Conservation (phyloP, 2,329 filamentous ascomycete genomes). For the Botrytis deweyae region DNA sequence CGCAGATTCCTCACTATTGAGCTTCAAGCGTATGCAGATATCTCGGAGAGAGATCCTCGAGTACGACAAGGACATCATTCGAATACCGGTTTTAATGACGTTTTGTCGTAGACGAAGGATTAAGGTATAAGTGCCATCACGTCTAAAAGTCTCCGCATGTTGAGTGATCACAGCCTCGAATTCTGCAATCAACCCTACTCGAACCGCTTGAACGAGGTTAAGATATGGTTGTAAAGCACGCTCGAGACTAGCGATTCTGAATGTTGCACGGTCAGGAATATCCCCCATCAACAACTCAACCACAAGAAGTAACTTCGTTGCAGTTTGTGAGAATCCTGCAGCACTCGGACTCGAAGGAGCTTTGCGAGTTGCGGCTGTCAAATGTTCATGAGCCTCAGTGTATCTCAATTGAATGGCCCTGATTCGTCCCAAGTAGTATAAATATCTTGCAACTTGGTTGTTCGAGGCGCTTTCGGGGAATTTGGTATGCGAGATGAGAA, state of each 20-base stretch:
- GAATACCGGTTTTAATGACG: slow-evolving; percentile 98
- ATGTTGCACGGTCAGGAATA: slow-evolving; percentile 91
- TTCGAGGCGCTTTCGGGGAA: slow-evolving; percentile 94
- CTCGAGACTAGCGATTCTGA: slow-evolving; percentile 86
- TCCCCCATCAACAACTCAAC: slow-evolving; percentile 98
- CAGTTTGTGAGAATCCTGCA: slow-evolving; percentile 91
- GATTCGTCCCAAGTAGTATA: slow-evolving; percentile 96
- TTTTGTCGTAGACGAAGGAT: slow-evolving; percentile 95
- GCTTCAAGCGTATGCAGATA: slow-evolving; percentile 90
- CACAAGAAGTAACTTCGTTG: slow-evolving; percentile 92
- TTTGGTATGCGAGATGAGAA: slow-evolving; percentile 91
- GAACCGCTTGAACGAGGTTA: slow-evolving; percentile 88
- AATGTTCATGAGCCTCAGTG: slow-evolving; percentile 92
- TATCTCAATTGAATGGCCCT: slow-evolving; percentile 95
- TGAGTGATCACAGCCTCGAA: slow-evolving; percentile 85
- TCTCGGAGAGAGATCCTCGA: slow-evolving; percentile 95
- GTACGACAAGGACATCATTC: slow-evolving; percentile 98
- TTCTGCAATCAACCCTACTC: slow-evolving; percentile 91
- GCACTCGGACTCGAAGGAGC: slow-evolving; percentile 87
- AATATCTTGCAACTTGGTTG: slow-evolving; percentile 95
- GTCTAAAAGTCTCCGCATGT: slow-evolving; percentile 81
- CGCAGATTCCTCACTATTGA: slow-evolving; percentile 94
- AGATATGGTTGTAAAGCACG: slow-evolving; percentile 89
- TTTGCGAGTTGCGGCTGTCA: slow-evolving; percentile 91
- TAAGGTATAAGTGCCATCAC: slow-evolving; percentile 91